phyloP scores from a whole-genome alignment of 306 rosid species.

The Herpetospermum pedunculosum region DNA sequence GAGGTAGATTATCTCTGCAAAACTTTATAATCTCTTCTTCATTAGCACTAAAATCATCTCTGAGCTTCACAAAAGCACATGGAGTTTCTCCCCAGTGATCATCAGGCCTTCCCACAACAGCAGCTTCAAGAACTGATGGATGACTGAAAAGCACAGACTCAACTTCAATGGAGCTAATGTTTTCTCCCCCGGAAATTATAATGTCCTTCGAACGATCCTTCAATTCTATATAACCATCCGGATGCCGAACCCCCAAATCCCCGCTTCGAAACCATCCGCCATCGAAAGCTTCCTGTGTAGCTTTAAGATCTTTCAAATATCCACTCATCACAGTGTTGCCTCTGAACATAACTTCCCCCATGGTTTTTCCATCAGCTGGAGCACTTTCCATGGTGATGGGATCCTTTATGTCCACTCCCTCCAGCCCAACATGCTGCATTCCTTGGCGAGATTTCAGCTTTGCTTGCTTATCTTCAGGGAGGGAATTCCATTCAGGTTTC shows the following conservation, averaged over 20 bases:
- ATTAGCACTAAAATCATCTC: background rate
- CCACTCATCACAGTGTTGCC: constrained; percentile 7
- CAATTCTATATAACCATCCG: constrained; percentile 14
- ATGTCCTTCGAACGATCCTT: constrained; percentile 13
- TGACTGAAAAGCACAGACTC: constrained; percentile 8
- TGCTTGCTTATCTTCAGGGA: background rate
- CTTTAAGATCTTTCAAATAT: constrained; percentile 10
- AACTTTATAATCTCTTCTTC: constrained; percentile 12
- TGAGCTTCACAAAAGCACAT: constrained; percentile 20
- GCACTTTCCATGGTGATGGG: background rate
- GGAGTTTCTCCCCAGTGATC: constrained; percentile 10
- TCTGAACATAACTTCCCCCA: constrained; percentile 6
- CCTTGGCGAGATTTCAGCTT: constrained; percentile 2
- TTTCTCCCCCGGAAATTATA: constrained; percentile 15
- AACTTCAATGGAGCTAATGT: constrained; percentile 5
- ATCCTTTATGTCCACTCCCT: constrained; percentile 2
- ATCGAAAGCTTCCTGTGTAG: background rate
- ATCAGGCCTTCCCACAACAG: constrained; percentile 10
- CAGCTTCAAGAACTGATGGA: constrained; percentile 1
- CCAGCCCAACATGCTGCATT: background rate
- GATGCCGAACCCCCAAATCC: constrained; percentile 12
- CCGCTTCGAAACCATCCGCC: constrained; percentile 13
- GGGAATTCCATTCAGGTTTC: constrained; percentile 11
- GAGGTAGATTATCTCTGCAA: constrained; percentile 7
- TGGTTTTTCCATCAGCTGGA: background rate